Evolutionary conservation across 768 basidiomycete species (phyloP), one percentile per base, ranked within the genome.

Genomic region (Coprinopsis cinerea): DNA sequence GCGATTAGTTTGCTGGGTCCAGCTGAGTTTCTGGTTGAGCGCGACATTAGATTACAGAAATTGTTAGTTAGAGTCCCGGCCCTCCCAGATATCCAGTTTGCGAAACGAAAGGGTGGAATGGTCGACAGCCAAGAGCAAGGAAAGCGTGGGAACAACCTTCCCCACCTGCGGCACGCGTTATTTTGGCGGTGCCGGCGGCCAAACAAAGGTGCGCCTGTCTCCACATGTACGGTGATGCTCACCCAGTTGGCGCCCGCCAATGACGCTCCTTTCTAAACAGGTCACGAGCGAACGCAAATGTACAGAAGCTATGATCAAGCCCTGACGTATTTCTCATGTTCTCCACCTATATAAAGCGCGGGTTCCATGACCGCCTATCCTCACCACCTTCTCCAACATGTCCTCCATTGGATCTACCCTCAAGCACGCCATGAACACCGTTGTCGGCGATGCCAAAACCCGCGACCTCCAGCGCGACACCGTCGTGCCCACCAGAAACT

Each of bases 381-480:
- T 48, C 41, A 27, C 48, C 23, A 7, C 23, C 26, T 49, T 48
- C 24, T 45, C 32, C 41, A 42, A 20, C 26, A 64, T 63, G 62
- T 56, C 59, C 15, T 56, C 60, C 34, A 44, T 62, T 48, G 56
- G 47, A 15, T 44, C 49, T 24, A 43, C 57, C 3, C 39, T 64
- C 44, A 64, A 64, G 39, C 55, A 63, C 17, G 60, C 58, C 3
- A 43, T 65, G 32, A 53, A 57, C 17, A 59, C 45, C 30, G 44
- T 63, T 17, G 59, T 60, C 10, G 54, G 61, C n/a, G 64, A 59
- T 17, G 57, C 65, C 15, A 73, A 74, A 54, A 48, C 64, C 11
- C 55, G 61, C 1, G 70, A 74, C 48, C 43, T 76, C 34, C 45
- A 63, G 18, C 53, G 54, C 13, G 60, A 70, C 51, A 67, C 61